phyloP scores from a whole-genome alignment of 768 basidiomycete genomes.

The Kondoa malvinella region DNA sequence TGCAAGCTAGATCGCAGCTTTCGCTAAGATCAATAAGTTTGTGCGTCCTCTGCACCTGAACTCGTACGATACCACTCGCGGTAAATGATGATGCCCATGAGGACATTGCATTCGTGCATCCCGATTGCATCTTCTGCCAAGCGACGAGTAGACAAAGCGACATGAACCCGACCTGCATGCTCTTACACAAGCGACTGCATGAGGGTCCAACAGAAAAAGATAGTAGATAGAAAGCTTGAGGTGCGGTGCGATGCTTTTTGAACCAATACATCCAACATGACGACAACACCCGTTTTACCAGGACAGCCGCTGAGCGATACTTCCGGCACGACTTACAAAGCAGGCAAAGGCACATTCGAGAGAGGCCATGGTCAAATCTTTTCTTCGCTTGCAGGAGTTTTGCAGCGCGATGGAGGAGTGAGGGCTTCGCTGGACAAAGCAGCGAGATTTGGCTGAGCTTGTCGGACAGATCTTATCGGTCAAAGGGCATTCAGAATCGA shows the following conservation, averaged over 20 bases:
- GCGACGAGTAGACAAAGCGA: too few species aligned
- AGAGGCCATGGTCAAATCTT: conserved; percentile 16
- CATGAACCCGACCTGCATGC: too few species aligned
- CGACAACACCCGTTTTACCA: conserved; percentile 9
- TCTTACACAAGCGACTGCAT: too few species aligned
- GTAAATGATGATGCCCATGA: too few species aligned
- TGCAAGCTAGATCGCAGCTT: too few species aligned
- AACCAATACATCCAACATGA: too few species aligned
- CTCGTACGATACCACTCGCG: too few species aligned
- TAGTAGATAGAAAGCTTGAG: background rate
- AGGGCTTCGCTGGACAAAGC: conserved; percentile 11
- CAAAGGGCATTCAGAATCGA: background rate
- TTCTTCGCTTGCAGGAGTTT: background rate
- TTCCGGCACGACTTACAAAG: background rate
- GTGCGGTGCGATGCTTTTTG: too few species aligned
- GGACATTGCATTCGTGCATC: too few species aligned
- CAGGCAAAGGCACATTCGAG: conserved; percentile 15
- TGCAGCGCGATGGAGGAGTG: conserved; percentile 5
- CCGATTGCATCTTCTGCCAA: too few species aligned
- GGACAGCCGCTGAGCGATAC: conserved; percentile 14
- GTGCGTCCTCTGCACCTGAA: too few species aligned
- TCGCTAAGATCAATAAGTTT: too few species aligned
- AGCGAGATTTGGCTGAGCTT: background rate
- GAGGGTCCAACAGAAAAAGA: background rate
- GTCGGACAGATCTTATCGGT: background rate